Percentiles rank a stretch among this genome's conserved stretches.
Conservation (phyloP, 177 flowering plant genomes). For the Vitis hybrid region DNA sequence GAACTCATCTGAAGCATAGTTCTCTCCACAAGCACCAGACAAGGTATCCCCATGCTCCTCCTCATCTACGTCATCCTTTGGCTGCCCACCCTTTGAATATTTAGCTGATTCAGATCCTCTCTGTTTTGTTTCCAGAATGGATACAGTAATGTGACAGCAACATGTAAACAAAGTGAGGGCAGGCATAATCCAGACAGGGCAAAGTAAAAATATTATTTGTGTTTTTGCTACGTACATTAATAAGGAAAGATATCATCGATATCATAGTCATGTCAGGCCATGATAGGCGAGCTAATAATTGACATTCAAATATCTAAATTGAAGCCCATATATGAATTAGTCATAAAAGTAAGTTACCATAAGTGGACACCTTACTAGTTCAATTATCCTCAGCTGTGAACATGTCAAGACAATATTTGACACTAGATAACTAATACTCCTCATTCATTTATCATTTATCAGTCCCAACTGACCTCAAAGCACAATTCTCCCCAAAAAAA, state of each 20-base stretch:
- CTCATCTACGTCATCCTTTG: constrained; percentile 61
- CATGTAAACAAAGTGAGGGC: too few relatives aligned
- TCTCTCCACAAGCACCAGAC: constrained; percentile 30
- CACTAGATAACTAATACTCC: too few relatives aligned
- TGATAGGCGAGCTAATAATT: constrained; percentile 3
- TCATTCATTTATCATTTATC: too few relatives aligned
- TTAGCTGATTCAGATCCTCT: constrained; percentile 46
- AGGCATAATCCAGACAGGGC: not conserved
- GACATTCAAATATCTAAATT: not conserved
- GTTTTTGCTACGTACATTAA: not conserved
- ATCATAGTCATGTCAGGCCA: not conserved
- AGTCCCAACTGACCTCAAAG: too few relatives aligned
- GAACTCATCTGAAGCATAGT: too few relatives aligned
- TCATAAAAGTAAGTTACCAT: not conserved
- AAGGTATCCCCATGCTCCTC: constrained; percentile 86
- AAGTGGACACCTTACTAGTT: not conserved
- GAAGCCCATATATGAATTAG: too few relatives aligned
- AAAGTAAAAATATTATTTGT: not conserved
- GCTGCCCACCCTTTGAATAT: constrained; percentile 36
- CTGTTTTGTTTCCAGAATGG: constrained; percentile 25
- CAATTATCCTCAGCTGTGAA: too few relatives aligned
- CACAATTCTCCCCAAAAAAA: too few relatives aligned
- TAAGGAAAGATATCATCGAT: not conserved
- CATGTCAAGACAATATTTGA: too few relatives aligned
- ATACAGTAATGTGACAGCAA: not conserved